A percentile compares a stretch with the other conserved stretches of the same genome.
These are phyloP conservation scores for Leucogyrophana mollusca DNA, from an alignment of 768 basidiomycete species.

Conservation along the genomic window DNA sequence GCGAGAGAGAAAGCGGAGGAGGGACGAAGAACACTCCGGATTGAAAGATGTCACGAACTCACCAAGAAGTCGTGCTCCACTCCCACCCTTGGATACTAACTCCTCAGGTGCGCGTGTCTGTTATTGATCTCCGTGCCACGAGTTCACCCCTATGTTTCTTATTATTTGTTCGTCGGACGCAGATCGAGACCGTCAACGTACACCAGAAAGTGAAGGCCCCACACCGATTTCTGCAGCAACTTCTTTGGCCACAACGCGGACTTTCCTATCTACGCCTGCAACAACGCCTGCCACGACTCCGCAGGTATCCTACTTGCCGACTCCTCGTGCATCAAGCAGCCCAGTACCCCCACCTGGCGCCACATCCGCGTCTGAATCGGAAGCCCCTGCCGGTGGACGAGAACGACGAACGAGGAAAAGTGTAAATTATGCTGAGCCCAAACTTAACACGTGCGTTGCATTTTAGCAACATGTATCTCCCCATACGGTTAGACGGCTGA, in stretches of 20 bases:
- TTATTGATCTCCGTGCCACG: background rate
- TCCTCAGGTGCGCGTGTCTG: slow-evolving; percentile 30
- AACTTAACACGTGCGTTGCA: slow-evolving; percentile 75
- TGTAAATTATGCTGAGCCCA: slow-evolving; percentile 85
- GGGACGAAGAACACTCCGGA: slow-evolving; percentile 33
- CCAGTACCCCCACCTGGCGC: slow-evolving; percentile 36
- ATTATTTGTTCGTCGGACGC: slow-evolving; percentile 13
- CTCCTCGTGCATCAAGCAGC: slow-evolving; percentile 50
- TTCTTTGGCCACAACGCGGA: slow-evolving; percentile 33
- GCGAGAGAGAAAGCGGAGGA: slow-evolving; percentile 42
- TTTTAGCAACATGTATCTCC: slow-evolving; percentile 2
- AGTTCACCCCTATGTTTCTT: slow-evolving; percentile 5
- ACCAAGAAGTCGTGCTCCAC: slow-evolving; percentile 34
- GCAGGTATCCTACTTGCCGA: slow-evolving; percentile 40
- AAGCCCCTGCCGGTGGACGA: slow-evolving; percentile 32
- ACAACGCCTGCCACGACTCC: slow-evolving; percentile 39
- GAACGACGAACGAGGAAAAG: slow-evolving; percentile 70
- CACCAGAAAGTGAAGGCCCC: slow-evolving; percentile 34
- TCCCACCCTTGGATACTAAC: slow-evolving; percentile 36
- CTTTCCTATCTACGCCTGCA: slow-evolving; percentile 40
- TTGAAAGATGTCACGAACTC: slow-evolving; percentile 69
- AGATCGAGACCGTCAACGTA: slow-evolving; percentile 37
- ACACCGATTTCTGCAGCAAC: slow-evolving; percentile 35
- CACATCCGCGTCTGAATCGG: slow-evolving; percentile 32
- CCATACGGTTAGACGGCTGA: background rate